A percentile compares a stretch with the other conserved stretches of the same genome.
phyloP scores from a whole-genome alignment of 306 rosid genomes.

The Cucumis melo region DNA sequence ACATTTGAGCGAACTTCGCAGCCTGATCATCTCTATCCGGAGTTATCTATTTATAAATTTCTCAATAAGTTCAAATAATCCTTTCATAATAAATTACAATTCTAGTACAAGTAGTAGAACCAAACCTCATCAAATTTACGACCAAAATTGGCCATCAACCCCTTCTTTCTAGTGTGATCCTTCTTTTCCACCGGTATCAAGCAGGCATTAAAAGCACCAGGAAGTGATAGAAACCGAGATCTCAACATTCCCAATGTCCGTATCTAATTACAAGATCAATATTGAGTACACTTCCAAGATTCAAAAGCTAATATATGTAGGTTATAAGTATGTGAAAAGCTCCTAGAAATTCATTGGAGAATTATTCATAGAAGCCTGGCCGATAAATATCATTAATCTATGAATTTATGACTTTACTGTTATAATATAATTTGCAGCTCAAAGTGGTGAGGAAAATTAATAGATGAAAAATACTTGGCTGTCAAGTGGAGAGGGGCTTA shows the following conservation, averaged over 20 bases:
- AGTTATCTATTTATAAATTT: conserved; percentile 32
- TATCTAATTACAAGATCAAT: conserved; percentile 45
- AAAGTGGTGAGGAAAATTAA: background rate
- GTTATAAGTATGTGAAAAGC: background rate
- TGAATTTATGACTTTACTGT: background rate
- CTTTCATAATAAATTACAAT: background rate
- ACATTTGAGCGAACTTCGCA: conserved; percentile 86
- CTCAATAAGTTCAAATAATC: background rate
- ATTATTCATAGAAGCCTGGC: background rate
- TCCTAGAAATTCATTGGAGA: background rate
- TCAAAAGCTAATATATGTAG: conserved; percentile 8
- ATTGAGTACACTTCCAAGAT: conserved; percentile 9
- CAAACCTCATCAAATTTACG: conserved; percentile 71
- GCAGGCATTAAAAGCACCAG: conserved; percentile 72
- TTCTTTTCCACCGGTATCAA: conserved; percentile 56
- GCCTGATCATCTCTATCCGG: conserved; percentile 50
- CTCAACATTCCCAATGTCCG: conserved; percentile 76
- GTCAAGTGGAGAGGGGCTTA: background rate
- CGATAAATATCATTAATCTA: background rate
- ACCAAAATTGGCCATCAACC: conserved; percentile 47
- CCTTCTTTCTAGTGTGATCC: conserved; percentile 35
- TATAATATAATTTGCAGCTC: background rate
- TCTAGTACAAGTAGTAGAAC: conserved; percentile 14
- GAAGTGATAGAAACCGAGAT: conserved; percentile 75
- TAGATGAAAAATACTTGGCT: background rate